Evolutionary conservation across 2,329 filamentous ascomycete genomes (phyloP), one percentile per base, ranked within the genome.

Genomic region (Graphilbum fragrans): DNA sequence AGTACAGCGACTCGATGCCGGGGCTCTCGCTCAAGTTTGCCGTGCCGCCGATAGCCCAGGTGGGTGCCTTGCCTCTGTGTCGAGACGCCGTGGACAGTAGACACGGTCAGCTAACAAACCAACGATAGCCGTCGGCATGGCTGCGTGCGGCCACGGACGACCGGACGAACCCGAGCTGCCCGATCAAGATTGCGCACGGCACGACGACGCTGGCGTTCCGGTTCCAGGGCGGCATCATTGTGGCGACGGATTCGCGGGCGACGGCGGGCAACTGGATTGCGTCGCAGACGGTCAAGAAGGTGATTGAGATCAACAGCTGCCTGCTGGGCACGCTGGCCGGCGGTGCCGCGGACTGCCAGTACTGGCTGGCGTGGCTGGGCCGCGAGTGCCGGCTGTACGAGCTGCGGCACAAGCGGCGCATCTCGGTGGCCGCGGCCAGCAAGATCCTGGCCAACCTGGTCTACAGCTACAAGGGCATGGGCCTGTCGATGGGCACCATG

Each of bases 301-400:
- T 98, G 53, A 96, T 98, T 59, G 87, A 94, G 74, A 94, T 94
- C 72, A 94, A 94, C 71, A 86, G 74, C 65, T 83, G 82, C 64
- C 74, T 98, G 64, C 68, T 98, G 56, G 92, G 92, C 50, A 98
- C 92, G 53, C 94, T 98, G 90, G 92, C 92, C 49, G 92, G 92
- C 64, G 92, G 92, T 66, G 92, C 92, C 58, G 92, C 92, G 63
- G 92, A 98, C 67, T 98, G 92, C 66, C 92, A 96, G 78, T 96
- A 95, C 76, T 98, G 92, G 92, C 83, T 98, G 50, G 88, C 87
- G 58, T 98, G 94, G 72, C 77, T 98, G 51, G 92, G 90, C 57
- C 94, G 96, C 82, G 88, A 98, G 73, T 98, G 92, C 70, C 87
- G 92, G 45, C 84, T 98, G 50, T 90, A 98, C 71, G 92, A 98